Percentiles rank a stretch among this genome's conserved stretches.
Evolutionary conservation across 352 stramenopile genomes (phyloP).

Genomic region (Pythium utonaiense): DNA sequence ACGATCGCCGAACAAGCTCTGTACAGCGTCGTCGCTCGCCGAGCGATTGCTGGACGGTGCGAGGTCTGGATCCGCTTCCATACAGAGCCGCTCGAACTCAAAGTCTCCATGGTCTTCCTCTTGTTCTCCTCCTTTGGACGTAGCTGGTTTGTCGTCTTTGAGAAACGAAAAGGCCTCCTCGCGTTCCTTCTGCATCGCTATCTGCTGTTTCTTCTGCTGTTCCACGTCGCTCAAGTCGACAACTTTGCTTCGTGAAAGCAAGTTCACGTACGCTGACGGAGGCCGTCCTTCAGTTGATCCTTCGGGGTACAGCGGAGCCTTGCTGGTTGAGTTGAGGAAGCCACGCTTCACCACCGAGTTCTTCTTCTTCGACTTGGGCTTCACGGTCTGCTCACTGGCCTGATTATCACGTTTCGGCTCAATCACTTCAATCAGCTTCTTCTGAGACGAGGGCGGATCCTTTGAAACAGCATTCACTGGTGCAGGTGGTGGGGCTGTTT

Average conservation of each 20-base stretch:
- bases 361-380: constrained; percentile 18
- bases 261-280: constrained; percentile 75
- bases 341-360: constrained; percentile 60
- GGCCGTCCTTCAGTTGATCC: constrained; percentile 63
- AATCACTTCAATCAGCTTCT: constrained; percentile 53
- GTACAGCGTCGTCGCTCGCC: neutral
- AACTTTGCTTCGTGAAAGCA: constrained; percentile 77
- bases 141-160: neutral
- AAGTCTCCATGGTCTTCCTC: constrained; percentile 61
- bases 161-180: constrained; percentile 31
- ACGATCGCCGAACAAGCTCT: constrained; percentile 44
- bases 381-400: neutral
- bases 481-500: neutral
- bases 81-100: constrained; percentile 79
- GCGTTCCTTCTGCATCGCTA: constrained; percentile 2
- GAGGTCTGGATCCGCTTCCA: constrained; percentile 75
- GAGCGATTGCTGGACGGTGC: constrained; percentile 14
- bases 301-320: constrained; percentile 51
- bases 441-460: constrained; percentile 10
- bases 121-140: neutral
- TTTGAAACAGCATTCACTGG: neutral
- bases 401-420: constrained; percentile 3
- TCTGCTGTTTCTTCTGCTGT: constrained; percentile 27
- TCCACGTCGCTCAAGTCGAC: constrained; percentile 62
- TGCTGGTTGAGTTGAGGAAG: constrained; percentile 66